Base-by-base conservation (phyloP, 2,329 filamentous ascomycete genomes). In the Monilinia laxa region DNA sequence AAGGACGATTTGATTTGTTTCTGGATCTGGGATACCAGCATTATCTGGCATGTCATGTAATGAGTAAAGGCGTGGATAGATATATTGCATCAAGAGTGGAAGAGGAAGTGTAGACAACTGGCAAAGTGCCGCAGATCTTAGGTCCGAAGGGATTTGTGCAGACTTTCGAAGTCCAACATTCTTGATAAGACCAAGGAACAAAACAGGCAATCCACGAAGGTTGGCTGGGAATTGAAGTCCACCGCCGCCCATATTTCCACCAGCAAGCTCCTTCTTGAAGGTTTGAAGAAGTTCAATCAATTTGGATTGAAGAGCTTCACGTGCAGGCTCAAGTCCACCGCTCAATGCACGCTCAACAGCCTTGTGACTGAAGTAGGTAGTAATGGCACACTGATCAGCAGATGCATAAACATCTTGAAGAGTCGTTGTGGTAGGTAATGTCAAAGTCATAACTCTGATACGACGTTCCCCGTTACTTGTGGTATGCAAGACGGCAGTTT, bases 391-490 rank as follows among this genome's bases (percentile, higher is more conserved):
- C 78, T 97, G 94, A 76, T 99, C 95, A 0, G 95, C 95, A 5
- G 92, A 96, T 11, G 95, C 93, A 77, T 97, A 99, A 23, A 98
- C 83, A 75, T 97, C 93, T 4, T 93, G 91, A 68, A 99, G 80
- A 75, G 88, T 94, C 70, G 93, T 91, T 0, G 95, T 98, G 0
- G 95, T 98, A 0, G 95, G 95, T 62, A 99, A 86, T 47, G 93
- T 91, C 70, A 99, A 82, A 0, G 95, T 99, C 84, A 98, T 85
- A 56, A 99, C 95, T 71, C 95, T 87, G 73, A 99, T 99, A 66
- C 95, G 88, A 74, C 95, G 87, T 81, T 99, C 95, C 62, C 95
- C 95, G 75, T 98, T 98, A 82, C 94, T 97, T 1, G 93, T 99
- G 1, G 95, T 99, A 79, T 99, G 95, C 42, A 99, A 85, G 12